A percentile compares a stretch with the other conserved stretches of the same genome.
These are phyloP conservation scores for Bombardia bombarda DNA, from an alignment of 495 filamentous ascomycete species.

Conservation along the genomic window DNA sequence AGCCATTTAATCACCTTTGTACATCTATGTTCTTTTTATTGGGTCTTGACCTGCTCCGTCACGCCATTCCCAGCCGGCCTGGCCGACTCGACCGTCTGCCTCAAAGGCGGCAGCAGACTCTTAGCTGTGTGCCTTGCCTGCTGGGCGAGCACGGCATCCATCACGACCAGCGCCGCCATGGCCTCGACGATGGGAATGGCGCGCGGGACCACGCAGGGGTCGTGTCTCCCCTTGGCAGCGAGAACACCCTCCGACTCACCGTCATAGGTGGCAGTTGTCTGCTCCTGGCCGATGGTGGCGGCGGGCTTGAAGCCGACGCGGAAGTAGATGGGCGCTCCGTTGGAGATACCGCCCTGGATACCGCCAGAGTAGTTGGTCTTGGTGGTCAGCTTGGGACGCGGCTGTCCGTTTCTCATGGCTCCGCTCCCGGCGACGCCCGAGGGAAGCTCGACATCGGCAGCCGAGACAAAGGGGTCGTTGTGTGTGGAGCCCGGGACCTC, in stretches of 20 bases:
- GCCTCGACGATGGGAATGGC: constrained; percentile 95
- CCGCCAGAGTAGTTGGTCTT: constrained; percentile 96
- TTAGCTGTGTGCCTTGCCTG: constrained; percentile 57
- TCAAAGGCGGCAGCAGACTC: constrained; percentile 42
- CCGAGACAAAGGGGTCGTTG: constrained; percentile 81
- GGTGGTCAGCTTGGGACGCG: constrained; percentile 58
- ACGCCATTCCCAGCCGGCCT: no score
- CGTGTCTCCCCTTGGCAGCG: constrained; percentile 91
- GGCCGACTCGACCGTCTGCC: no score
- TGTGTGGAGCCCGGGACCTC: constrained; percentile 83
- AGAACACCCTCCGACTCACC: constrained; percentile 61
- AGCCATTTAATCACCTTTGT: no score
- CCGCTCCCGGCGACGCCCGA: constrained; percentile 29
- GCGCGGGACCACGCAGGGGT: constrained; percentile 90
- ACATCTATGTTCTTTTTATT: no score
- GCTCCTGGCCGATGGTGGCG: constrained; percentile 90
- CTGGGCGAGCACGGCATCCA: constrained; percentile 88
- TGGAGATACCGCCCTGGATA: constrained; percentile 94
- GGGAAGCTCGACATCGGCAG: constrained; percentile 29
- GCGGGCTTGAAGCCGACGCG: constrained; percentile 91
- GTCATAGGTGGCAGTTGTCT: constrained; percentile 75
- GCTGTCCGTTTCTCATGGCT: constrained; percentile 24
- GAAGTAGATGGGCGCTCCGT: constrained; percentile 94
- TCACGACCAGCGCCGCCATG: constrained; percentile 86
- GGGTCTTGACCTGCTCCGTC: no score